Evolutionary conservation across 805 yeast species (phyloP).

Genomic region (Tetrapisispora nanseiensis): DNA sequence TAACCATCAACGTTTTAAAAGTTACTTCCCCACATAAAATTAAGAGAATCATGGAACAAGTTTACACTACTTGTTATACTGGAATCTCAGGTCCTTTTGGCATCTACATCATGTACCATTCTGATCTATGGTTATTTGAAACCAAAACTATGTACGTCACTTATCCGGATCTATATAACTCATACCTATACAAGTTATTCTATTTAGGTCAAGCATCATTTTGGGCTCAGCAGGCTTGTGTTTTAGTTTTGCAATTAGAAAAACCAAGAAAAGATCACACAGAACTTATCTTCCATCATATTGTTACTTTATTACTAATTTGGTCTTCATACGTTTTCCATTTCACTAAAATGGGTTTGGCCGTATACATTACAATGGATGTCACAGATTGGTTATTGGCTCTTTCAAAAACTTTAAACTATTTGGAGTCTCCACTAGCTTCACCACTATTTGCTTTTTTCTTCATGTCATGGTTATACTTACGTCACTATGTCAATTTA

Average conservation of each 20-base stretch:
- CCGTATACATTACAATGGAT: slow-evolving; percentile 91
- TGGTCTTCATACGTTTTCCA: slow-evolving; percentile 86
- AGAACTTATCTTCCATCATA: slow-evolving; percentile 87
- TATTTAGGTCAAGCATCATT: slow-evolving; percentile 91
- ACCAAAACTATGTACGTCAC: slow-evolving; percentile 69
- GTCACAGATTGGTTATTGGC: slow-evolving; percentile 85
- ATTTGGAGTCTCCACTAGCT: slow-evolving; percentile 57
- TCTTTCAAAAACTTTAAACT: slow-evolving; percentile 75
- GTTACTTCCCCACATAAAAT: slow-evolving; percentile 38
- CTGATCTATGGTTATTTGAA: slow-evolving; percentile 84
- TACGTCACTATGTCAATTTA: slow-evolving; percentile 79
- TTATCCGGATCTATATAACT: slow-evolving; percentile 78
- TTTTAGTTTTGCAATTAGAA: slow-evolving; percentile 74
- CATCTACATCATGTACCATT: slow-evolving; percentile 71
- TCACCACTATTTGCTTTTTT: slow-evolving; percentile 63
- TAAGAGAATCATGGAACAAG: slow-evolving; percentile 86
- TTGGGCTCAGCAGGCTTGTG: slow-evolving; percentile 93
- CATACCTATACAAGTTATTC: slow-evolving; percentile 61
- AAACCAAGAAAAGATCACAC: slow-evolving; percentile 90
- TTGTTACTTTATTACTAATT: slow-evolving; percentile 80
- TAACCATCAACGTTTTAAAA: slow-evolving; percentile 48
- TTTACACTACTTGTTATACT: slow-evolving; percentile 74
- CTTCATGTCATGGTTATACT: slow-evolving; percentile 68
- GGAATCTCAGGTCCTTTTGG: slow-evolving; percentile 80
- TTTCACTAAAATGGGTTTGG: slow-evolving; percentile 91